Percentiles rank a stretch among this genome's conserved stretches.
These are phyloP conservation scores for Takashimella koratensis DNA, from an alignment of 1,284 basidiomycete species.

Conservation along the genomic window DNA sequence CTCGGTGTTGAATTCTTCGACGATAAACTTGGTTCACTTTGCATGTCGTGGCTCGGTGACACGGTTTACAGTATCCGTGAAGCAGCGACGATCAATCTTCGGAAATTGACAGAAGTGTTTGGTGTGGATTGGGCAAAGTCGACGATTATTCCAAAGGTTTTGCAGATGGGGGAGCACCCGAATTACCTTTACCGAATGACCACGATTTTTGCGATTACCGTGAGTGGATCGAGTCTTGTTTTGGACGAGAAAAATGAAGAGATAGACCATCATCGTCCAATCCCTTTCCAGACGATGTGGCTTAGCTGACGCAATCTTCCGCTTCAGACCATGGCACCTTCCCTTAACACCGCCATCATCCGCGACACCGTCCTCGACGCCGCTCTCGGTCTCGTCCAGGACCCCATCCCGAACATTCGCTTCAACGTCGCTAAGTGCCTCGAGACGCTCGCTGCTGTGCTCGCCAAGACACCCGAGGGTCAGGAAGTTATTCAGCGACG, in stretches of 20 bases:
- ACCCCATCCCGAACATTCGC: conserved; percentile 97
- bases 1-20: conserved; percentile 97
- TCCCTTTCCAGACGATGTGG: too few species aligned
- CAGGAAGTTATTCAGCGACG: conserved; percentile 67
- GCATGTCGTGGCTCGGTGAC: conserved; percentile 99
- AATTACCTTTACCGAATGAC: conserved; percentile 99
- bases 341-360: conserved; percentile 82
- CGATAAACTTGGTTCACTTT: conserved; percentile 91
- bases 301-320: background rate
- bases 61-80: conserved; percentile 98
- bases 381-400: conserved; percentile 76
- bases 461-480: conserved; percentile 66
- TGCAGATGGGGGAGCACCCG: conserved; percentile 94
- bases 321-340: conserved; percentile 85
- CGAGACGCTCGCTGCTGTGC: conserved; percentile 75
- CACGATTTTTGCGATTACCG: conserved; percentile 96
- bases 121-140: conserved; percentile 96
- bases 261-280: background rate
- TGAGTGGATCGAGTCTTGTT: conserved; percentile 50
- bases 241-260: conserved; percentile 1
- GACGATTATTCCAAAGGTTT: conserved; percentile 94
- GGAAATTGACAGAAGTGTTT: conserved; percentile 97
- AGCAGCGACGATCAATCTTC: conserved; percentile 93
- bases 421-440: conserved; percentile 97
- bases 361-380: conserved; percentile 81